Percentiles rank a stretch among this genome's conserved stretches.
phyloP scores from a whole-genome alignment of 1,284 basidiomycete species.

The Veloporphyrellus conicus region DNA sequence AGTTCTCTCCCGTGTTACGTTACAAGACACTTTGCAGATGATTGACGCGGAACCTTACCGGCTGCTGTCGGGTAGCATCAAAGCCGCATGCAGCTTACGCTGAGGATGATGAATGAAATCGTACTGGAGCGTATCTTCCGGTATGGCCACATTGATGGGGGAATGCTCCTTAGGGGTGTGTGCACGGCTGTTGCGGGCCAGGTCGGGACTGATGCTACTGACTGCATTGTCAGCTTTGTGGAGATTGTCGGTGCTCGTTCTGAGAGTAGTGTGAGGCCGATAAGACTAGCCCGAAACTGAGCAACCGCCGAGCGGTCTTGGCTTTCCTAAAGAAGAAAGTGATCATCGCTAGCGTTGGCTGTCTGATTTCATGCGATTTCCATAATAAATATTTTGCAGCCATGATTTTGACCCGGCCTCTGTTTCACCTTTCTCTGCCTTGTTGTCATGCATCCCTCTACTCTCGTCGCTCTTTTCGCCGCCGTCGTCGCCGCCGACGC shows the following conservation, averaged over 20 bases:
- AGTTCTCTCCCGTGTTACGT: too few relatives aligned
- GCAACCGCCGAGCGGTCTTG: not conserved
- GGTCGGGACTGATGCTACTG: not conserved
- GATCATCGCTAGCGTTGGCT: not conserved
- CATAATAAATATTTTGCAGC: too few relatives aligned
- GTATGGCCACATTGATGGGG: slow-evolving; percentile 38
- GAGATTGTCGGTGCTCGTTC: too few relatives aligned
- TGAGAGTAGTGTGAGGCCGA: too few relatives aligned
- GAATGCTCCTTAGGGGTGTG: slow-evolving; percentile 35
- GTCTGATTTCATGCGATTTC: too few relatives aligned
- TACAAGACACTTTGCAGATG: too few relatives aligned
- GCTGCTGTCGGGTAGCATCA: slow-evolving; percentile 50
- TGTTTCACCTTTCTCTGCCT: slow-evolving; percentile 12
- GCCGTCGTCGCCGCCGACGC: slow-evolving; percentile 38
- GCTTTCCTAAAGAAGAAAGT: not conserved
- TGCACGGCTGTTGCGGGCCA: slow-evolving; percentile 43
- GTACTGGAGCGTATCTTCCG: slow-evolving; percentile 50
- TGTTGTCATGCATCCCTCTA: slow-evolving; percentile 41
- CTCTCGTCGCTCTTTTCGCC: slow-evolving; percentile 43
- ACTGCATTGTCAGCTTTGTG: slow-evolving; percentile 39
- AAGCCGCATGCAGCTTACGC: slow-evolving; percentile 40
- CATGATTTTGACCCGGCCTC: too few relatives aligned
- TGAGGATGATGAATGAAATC: slow-evolving; percentile 32
- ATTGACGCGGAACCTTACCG: slow-evolving; percentile 43
- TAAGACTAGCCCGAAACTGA: too few relatives aligned